A percentile compares a stretch with the other conserved stretches of the same genome.
Evolutionary conservation across 495 filamentous ascomycete genomes (phyloP).

Genomic region (Mytilinidion resinicola): DNA sequence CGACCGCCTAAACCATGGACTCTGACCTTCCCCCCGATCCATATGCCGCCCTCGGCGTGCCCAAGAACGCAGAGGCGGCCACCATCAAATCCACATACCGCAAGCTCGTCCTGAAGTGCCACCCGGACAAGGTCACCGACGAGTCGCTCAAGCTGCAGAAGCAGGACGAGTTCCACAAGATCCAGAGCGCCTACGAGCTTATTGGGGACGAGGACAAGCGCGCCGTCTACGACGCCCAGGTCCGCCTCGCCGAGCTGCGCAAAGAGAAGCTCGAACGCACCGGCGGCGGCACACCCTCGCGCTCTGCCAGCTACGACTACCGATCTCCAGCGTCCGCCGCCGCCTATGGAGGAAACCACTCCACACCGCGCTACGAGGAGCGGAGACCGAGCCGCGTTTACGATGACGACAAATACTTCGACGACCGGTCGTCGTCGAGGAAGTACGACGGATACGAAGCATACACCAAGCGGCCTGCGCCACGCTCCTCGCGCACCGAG

Average conservation of each 20-base stretch:
- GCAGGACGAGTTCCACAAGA: conserved; percentile 81
- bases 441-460: conserved; percentile 31
- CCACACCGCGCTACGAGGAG: conserved; percentile 27
- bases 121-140: conserved; percentile 92
- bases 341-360: conserved; percentile 11
- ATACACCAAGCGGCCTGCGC: conserved; percentile 15
- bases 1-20: conserved; percentile 47
- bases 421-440: conserved; percentile 22
- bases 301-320: conserved; percentile 25
- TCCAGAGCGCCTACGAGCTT: conserved; percentile 89
- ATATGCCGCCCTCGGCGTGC: conserved; percentile 72
- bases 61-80: conserved; percentile 63
- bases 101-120: conserved; percentile 87
- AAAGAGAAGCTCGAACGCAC: conserved; percentile 46
- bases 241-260: conserved; percentile 55
- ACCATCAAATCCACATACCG: conserved; percentile 78
- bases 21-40: conserved; percentile 65
- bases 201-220: conserved; percentile 72
- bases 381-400: conserved; percentile 20
- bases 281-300: conserved; percentile 29
- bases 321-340: conserved; percentile 19
- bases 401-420: conserved; percentile 30
- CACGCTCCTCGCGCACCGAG: conserved; percentile 18
- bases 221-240: conserved; percentile 69
- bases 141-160: conserved; percentile 60